These are phyloP conservation scores for Dryas integrifolia DNA, from an alignment of 331 rosid species.

Conservation along the genomic window DNA sequence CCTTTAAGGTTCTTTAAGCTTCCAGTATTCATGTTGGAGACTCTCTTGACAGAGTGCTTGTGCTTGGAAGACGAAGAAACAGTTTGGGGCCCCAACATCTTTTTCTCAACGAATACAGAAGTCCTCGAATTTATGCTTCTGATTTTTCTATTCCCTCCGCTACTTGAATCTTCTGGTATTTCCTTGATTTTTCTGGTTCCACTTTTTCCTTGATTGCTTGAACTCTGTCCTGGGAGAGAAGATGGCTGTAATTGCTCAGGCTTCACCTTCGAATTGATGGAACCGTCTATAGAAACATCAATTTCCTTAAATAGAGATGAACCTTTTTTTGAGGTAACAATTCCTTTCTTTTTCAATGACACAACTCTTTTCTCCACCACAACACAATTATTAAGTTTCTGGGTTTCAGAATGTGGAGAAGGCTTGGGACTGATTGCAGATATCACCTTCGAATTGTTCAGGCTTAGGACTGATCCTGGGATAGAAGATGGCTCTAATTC, in stretches of 20 bases:
- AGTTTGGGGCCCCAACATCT: conserved; percentile 29
- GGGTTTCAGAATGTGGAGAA: conserved; percentile 27
- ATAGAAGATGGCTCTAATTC: conserved; percentile 27
- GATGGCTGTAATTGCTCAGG: conserved; percentile 16
- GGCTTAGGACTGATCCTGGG: conserved; percentile 10
- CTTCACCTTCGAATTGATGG: conserved; percentile 18
- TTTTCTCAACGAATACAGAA: conserved; percentile 37
- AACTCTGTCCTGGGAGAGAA: conserved; percentile 31
- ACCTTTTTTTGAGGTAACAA: not conserved
- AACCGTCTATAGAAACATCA: conserved; percentile 29
- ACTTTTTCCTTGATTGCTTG: conserved; percentile 31
- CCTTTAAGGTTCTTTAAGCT: conserved; percentile 30
- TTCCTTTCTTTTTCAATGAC: no score
- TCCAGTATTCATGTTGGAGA: conserved; percentile 28
- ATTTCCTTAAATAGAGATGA: conserved; percentile 8
- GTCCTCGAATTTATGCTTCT: conserved; percentile 33
- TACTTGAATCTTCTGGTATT: conserved; percentile 32
- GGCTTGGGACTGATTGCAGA: conserved; percentile 21
- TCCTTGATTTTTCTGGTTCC: conserved; percentile 38
- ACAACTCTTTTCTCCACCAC: conserved; percentile 20
- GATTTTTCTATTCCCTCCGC: conserved; percentile 32
- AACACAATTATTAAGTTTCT: conserved; percentile 9
- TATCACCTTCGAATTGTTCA: conserved; percentile 8
- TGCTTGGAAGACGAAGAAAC: conserved; percentile 37
- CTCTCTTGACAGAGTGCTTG: conserved; percentile 36